Conservation (phyloP, 495 filamentous ascomycete genomes). For the Symbiotaphrina buchneri region DNA sequence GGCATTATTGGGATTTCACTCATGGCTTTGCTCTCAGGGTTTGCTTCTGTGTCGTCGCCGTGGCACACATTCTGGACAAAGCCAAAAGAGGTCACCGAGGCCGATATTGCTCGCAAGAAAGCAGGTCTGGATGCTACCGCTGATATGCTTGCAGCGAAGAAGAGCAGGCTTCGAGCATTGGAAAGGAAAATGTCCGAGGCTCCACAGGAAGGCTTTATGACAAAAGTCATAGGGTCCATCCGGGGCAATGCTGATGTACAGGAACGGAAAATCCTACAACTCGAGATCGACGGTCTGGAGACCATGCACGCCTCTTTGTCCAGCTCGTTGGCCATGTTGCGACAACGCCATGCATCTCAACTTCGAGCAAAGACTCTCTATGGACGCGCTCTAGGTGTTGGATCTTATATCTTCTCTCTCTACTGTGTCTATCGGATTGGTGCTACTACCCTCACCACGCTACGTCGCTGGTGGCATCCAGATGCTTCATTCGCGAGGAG, state of each 20-base stretch:
- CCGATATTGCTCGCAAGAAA: slow-evolving; percentile 47
- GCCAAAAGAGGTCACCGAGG: slow-evolving; percentile 36
- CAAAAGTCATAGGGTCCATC: slow-evolving; percentile 40
- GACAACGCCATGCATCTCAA: slow-evolving; percentile 28
- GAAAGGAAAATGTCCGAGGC: slow-evolving; percentile 36
- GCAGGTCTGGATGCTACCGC: slow-evolving; percentile 50
- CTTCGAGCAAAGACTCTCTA: slow-evolving; percentile 34
- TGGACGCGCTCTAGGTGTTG: slow-evolving; percentile 29
- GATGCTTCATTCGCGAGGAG: slow-evolving; percentile 37
- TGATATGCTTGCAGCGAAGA: slow-evolving; percentile 50
- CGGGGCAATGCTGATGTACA: slow-evolving; percentile 35
- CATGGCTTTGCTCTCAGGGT: slow-evolving; percentile 65
- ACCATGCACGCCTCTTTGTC: slow-evolving; percentile 48
- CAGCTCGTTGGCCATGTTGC: slow-evolving; percentile 31
- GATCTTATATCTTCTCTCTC: slow-evolving; percentile 40
- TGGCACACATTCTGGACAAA: slow-evolving; percentile 58
- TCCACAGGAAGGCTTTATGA: slow-evolving; percentile 29
- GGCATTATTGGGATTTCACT: slow-evolving; percentile 61
- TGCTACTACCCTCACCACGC: slow-evolving; percentile 36
- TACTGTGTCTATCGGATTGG: slow-evolving; percentile 60
- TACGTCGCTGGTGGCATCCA: slow-evolving; percentile 16
- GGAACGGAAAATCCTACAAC: slow-evolving; percentile 37
- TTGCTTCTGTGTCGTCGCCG: slow-evolving; percentile 55
- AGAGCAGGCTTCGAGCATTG: slow-evolving; percentile 38
- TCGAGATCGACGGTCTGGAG: slow-evolving; percentile 61